These are phyloP conservation scores for Russula virescens DNA, from an alignment of 768 basidiomycete species.

Conservation along the genomic window DNA sequence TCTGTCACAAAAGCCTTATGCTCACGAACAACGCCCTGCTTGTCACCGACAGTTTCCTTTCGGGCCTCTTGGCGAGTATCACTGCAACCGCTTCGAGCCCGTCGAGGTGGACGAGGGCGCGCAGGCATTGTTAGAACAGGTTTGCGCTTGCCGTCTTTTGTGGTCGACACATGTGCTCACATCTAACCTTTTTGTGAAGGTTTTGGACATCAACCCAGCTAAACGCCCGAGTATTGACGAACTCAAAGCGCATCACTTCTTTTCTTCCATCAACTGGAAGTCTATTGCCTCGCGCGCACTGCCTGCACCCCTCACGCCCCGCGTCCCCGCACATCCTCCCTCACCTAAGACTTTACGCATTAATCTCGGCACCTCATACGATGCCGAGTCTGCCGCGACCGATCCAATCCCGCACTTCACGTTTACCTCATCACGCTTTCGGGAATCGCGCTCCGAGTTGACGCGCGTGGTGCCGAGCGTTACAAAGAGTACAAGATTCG, in stretches of 20 bases:
- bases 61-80: constrained; percentile 19
- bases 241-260: constrained; percentile 22
- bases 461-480: background rate
- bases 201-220: constrained; percentile 14
- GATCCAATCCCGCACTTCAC: constrained; percentile 14
- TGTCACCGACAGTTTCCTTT: constrained; percentile 19
- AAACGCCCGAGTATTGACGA: constrained; percentile 15
- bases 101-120: constrained; percentile 23
- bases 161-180: background rate
- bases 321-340: background rate
- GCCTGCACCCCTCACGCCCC: constrained; percentile 16
- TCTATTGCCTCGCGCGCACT: constrained; percentile 3
- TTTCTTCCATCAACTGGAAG: constrained; percentile 20
- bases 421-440: constrained; percentile 11
- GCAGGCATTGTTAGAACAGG: constrained; percentile 13
- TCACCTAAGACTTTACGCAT: constrained; percentile 20
- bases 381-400: background rate
- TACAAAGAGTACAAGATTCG: background rate
- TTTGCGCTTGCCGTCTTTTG: background rate
- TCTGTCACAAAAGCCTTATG: too few relatives aligned
- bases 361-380: constrained; percentile 16
- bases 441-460: background rate
- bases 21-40: background rate
- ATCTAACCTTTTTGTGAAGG: background rate
- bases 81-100: constrained; percentile 6